phyloP scores from a whole-genome alignment of 139 green algal species.

The Chlamydomonas incerta region DNA sequence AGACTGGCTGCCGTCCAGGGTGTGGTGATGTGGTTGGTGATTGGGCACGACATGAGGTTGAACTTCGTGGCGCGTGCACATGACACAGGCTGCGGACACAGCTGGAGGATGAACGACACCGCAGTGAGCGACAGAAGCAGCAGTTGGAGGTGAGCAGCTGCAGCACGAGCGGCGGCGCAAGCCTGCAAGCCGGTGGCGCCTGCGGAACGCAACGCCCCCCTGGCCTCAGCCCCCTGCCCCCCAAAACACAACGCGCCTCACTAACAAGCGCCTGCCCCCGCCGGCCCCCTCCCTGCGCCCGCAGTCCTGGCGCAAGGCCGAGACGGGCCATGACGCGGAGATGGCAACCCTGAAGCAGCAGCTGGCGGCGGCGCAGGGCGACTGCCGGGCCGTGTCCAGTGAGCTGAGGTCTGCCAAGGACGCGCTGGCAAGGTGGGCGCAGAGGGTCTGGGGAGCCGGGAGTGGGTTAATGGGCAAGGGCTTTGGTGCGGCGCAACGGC shows the following conservation, averaged over 20 bases:
- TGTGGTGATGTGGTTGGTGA: too few species aligned
- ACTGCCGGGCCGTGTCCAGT: background rate
- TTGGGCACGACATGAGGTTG: background rate
- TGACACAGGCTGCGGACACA: constrained; percentile 1
- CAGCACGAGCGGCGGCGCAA: too few species aligned
- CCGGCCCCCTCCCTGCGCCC: background rate
- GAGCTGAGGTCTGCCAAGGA: constrained; percentile 33
- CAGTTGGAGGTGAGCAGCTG: constrained; percentile 12
- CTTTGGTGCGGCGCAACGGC: too few species aligned
- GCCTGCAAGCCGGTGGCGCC: background rate
- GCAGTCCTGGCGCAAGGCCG: background rate
- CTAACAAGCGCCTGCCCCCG: background rate
- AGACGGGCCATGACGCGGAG: background rate
- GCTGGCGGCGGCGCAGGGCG: constrained; percentile 30
- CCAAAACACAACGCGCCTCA: too few species aligned
- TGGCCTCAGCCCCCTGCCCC: background rate
- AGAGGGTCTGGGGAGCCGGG: too few species aligned
- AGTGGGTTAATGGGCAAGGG: too few species aligned
- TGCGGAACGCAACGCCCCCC: background rate
- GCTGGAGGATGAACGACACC: constrained; percentile 34
- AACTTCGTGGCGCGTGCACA: background rate
- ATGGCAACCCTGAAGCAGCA: background rate
- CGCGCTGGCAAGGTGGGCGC: background rate
- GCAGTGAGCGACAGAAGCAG: background rate
- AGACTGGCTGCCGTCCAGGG: too few species aligned